Percentiles rank a stretch among this genome's conserved stretches.
Conservation (phyloP, 768 basidiomycete species). For the Pisolithus marmoratus region DNA sequence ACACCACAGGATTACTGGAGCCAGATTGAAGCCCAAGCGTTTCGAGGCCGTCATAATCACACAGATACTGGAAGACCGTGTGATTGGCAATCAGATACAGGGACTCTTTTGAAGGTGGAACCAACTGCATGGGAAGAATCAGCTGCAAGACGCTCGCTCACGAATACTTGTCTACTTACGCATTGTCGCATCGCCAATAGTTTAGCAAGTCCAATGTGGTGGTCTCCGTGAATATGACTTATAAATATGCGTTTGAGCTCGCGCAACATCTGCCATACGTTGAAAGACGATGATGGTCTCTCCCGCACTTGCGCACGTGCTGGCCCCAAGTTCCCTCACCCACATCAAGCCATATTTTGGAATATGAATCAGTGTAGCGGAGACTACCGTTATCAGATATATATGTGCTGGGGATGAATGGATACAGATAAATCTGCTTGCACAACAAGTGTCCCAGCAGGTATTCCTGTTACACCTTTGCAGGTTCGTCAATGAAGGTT, state of each 20-base stretch:
- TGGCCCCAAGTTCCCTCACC: slow-evolving; percentile 96
- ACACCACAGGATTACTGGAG: slow-evolving; percentile 46
- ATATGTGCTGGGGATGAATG: slow-evolving; percentile 44
- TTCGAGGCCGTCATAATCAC: slow-evolving; percentile 67
- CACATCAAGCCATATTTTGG: slow-evolving; percentile 73
- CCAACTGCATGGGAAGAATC: slow-evolving; percentile 41
- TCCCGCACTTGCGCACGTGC: slow-evolving; percentile 70
- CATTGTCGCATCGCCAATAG: slow-evolving; percentile 64
- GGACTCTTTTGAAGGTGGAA: slow-evolving; percentile 54
- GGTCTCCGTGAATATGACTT: slow-evolving; percentile 90
- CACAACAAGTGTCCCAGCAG: slow-evolving; percentile 40
- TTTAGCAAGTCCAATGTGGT: slow-evolving; percentile 78
- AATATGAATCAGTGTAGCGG: slow-evolving; percentile 70
- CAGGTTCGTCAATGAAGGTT: slow-evolving; percentile 4
- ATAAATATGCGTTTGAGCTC: slow-evolving; percentile 76
- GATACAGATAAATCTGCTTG: slow-evolving; percentile 34
- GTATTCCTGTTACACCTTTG: slow-evolving; percentile 37
- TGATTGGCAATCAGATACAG: slow-evolving; percentile 66
- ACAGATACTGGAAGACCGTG: slow-evolving; percentile 57
- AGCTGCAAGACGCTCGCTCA: neutral
- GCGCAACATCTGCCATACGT: slow-evolving; percentile 57
- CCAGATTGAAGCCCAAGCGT: slow-evolving; percentile 55
- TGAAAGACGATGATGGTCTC: slow-evolving; percentile 28
- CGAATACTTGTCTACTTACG: slow-evolving; percentile 35
- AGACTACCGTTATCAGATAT: slow-evolving; percentile 41